These are phyloP conservation scores for Xylariaceae sp. DNA, from an alignment of 2,329 filamentous ascomycete species.

Conservation along the genomic window DNA sequence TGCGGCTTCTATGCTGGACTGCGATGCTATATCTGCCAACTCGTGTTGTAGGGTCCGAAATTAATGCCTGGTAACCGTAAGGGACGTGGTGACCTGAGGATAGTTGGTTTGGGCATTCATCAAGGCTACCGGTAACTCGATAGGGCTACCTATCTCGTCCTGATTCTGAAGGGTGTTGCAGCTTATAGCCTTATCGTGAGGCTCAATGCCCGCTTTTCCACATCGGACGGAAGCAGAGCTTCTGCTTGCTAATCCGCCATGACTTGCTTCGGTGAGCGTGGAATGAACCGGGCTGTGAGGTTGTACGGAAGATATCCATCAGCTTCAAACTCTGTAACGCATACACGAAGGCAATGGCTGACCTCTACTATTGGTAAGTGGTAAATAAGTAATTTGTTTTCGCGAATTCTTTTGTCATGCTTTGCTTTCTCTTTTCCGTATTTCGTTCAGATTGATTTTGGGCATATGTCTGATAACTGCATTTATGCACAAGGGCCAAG, in stretches of 20 bases:
- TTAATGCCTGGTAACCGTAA: neutral
- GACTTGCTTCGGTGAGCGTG: neutral
- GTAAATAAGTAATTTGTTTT: neutral
- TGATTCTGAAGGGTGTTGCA: conserved; percentile 70
- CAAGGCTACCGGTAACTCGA: too few relatives aligned
- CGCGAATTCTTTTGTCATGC: neutral
- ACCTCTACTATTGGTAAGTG: neutral
- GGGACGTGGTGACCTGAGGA: conserved; percentile 30
- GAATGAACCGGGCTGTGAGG: neutral
- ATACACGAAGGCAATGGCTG: too few relatives aligned
- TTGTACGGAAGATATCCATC: neutral
- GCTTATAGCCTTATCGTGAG: conserved; percentile 68
- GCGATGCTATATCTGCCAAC: conserved; percentile 40
- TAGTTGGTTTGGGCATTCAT: conserved; percentile 48
- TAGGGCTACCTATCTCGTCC: too few relatives aligned
- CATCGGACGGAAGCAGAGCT: conserved; percentile 55
- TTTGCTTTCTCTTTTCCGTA: neutral
- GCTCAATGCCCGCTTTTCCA: conserved; percentile 62
- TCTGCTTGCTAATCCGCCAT: conserved; percentile 33
- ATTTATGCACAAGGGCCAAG: too few relatives aligned
- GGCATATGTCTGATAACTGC: too few relatives aligned
- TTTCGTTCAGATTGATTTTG: too few relatives aligned
- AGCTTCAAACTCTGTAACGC: too few relatives aligned
- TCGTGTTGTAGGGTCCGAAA: conserved; percentile 28
- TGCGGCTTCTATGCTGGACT: conserved; percentile 44